Evolutionary conservation across 108 stramenopile species (phyloP).

Genomic region (Cyclotella cryptica): DNA sequence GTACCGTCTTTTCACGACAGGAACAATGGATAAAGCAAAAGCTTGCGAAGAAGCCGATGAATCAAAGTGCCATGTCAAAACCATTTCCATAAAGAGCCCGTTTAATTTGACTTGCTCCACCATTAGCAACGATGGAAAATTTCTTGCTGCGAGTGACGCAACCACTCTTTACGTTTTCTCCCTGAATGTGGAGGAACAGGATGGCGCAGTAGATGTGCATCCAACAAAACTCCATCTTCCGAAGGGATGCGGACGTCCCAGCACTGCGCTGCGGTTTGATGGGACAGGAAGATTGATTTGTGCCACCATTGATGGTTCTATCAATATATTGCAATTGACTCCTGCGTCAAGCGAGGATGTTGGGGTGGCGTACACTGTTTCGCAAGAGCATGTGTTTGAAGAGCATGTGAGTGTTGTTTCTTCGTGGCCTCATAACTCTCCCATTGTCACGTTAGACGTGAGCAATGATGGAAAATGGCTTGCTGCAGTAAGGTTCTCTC

Average conservation of each 20-base stretch:
- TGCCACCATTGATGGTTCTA: slow-evolving; percentile 49
- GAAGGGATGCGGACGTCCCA: slow-evolving; percentile 30
- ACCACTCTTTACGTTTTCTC: slow-evolving; percentile 57
- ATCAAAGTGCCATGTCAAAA: slow-evolving; percentile 64
- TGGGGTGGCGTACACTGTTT: slow-evolving; percentile 8
- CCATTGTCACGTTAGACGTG: slow-evolving; percentile 39
- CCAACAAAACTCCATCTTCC: slow-evolving; percentile 50
- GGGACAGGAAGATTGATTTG: slow-evolving; percentile 42
- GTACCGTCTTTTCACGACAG: slow-evolving; percentile 51
- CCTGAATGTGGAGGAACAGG: slow-evolving; percentile 39
- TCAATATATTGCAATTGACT: slow-evolving; percentile 43
- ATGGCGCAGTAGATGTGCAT: slow-evolving; percentile 36
- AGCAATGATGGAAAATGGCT: slow-evolving; percentile 69
- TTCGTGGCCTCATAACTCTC: slow-evolving; percentile 40
- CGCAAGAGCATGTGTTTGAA: slow-evolving; percentile 41
- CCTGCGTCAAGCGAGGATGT: slow-evolving; percentile 6
- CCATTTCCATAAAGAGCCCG: slow-evolving; percentile 57
- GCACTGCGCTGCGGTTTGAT: slow-evolving; percentile 52
- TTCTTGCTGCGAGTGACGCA: slow-evolving; percentile 63
- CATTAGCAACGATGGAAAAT: slow-evolving; percentile 65
- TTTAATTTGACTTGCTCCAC: slow-evolving; percentile 64
- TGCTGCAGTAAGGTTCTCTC: slow-evolving; percentile 55
- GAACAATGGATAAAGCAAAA: not conserved
- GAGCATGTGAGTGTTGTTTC: slow-evolving; percentile 31
- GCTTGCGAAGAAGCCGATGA: slow-evolving; percentile 43